These are phyloP conservation scores for Amaranthus tricolor DNA, from an alignment of 179 eudicot genomes.

Conservation along the genomic window DNA sequence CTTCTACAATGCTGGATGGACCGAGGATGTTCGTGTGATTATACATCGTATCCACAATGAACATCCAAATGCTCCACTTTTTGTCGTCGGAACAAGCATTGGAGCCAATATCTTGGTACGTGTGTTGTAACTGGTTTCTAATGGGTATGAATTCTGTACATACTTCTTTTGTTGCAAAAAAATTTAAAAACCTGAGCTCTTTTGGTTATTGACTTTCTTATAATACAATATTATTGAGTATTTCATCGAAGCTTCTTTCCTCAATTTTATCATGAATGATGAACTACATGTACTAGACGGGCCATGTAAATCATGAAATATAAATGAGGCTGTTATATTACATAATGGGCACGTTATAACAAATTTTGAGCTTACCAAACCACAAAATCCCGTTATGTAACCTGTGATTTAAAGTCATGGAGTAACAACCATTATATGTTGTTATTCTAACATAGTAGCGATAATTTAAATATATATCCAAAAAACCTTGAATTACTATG, in stretches of 20 bases:
- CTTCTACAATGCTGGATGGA: constrained; percentile 88
- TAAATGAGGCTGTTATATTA: no score
- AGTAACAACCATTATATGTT: no score
- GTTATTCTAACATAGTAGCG: no score
- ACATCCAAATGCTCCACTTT: constrained; percentile 73
- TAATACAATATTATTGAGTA: not conserved
- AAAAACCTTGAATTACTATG: no score
- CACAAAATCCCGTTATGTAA: no score
- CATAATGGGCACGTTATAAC: no score
- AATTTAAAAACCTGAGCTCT: not conserved
- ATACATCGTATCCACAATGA: constrained; percentile 57
- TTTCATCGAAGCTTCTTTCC: not conserved
- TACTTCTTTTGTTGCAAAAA: not conserved
- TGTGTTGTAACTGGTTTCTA: not conserved
- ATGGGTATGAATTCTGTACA: constrained; percentile 7
- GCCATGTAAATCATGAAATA: no score
- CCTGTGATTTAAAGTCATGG: no score
- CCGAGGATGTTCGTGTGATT: constrained; percentile 73
- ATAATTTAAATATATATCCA: no score
- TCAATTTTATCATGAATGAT: no score
- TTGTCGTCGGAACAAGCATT: constrained; percentile 84
- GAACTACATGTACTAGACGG: no score
- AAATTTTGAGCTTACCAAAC: no score
- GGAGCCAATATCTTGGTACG: constrained; percentile 75
- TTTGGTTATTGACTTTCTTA: not conserved